Conservation (phyloP, 257 asterid genomes). For the Verbascum thapsus region DNA sequence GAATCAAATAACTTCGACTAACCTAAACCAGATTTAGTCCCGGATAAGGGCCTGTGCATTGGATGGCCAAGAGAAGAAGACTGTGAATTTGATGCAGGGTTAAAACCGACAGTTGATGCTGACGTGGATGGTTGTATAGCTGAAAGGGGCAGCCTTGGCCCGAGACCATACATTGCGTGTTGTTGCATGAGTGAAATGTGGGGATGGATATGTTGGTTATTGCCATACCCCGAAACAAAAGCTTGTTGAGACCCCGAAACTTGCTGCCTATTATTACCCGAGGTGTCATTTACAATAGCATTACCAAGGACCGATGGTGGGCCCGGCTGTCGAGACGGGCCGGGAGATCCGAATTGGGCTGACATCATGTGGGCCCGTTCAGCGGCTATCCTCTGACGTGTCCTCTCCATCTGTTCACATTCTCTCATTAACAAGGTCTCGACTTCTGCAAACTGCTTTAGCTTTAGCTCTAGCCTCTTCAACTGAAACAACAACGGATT, state of each 20-base stretch:
- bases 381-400: conserved; percentile 68
- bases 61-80: conserved; percentile 61
- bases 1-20: conserved; percentile 36
- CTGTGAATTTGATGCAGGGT: conserved; percentile 62
- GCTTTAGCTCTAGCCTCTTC: conserved; percentile 93
- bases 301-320: conserved; percentile 53
- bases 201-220: conserved; percentile 70
- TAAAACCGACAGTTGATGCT: conserved; percentile 50
- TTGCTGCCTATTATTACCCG: conserved; percentile 68
- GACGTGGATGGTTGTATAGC: conserved; percentile 77
- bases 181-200: conserved; percentile 75
- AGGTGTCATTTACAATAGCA: conserved; percentile 41
- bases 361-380: conserved; percentile 68
- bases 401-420: conserved; percentile 91
- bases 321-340: conserved; percentile 55
- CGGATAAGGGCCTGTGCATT: conserved; percentile 70
- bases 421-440: conserved; percentile 94
- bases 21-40: conserved; percentile 76
- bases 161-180: conserved; percentile 75
- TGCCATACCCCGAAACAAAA: conserved; percentile 64
- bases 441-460: conserved; percentile 98
- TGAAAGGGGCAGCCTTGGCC: conserved; percentile 84
- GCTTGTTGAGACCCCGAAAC: conserved; percentile 58
- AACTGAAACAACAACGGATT: conserved; percentile 46
- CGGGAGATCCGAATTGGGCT: conserved; percentile 56